Conservation (phyloP, 176 grass and related monocot species). For the Aegilops speltoides region DNA sequence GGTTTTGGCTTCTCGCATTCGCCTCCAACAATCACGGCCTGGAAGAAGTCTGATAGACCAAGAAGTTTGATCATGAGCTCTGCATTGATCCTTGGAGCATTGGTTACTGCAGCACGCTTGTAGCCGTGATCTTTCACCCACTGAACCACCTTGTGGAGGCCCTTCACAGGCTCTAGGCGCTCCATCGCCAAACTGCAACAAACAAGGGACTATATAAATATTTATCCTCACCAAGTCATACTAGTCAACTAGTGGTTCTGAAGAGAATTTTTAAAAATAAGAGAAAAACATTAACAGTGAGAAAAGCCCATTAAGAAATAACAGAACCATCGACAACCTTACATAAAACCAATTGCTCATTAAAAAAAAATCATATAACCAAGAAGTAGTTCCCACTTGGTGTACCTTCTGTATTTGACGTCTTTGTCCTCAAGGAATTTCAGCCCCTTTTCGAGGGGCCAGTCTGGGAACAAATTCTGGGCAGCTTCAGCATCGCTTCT, state of each 20-base stretch:
- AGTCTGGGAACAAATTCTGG: slow-evolving; percentile 81
- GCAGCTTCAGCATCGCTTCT: slow-evolving; percentile 69
- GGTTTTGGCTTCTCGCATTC: slow-evolving; percentile 91
- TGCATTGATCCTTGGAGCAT: slow-evolving; percentile 84
- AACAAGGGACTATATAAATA: neutral
- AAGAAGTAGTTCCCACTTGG: neutral
- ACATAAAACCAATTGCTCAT: neutral
- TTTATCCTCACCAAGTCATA: neutral
- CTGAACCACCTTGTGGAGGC: slow-evolving; percentile 58
- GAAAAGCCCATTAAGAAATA: neutral
- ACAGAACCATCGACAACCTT: neutral
- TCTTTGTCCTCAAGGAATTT: slow-evolving; percentile 88
- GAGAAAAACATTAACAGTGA: neutral
- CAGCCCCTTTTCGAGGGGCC: slow-evolving; percentile 67
- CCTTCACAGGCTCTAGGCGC: slow-evolving; percentile 62
- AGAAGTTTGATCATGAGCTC: slow-evolving; percentile 91
- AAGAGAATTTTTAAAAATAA: neutral
- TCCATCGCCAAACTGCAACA: slow-evolving; percentile 59
- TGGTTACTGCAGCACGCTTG: slow-evolving; percentile 75
- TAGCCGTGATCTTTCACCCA: slow-evolving; percentile 73
- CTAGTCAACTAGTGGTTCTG: neutral
- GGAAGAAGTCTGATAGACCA: slow-evolving; percentile 84
- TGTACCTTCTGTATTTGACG: slow-evolving; percentile 61
- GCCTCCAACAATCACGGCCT: slow-evolving; percentile 58
- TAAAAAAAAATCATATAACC: neutral